phyloP scores from a whole-genome alignment of 2,329 filamentous ascomycete species.

The Ascochyta rabiei region DNA sequence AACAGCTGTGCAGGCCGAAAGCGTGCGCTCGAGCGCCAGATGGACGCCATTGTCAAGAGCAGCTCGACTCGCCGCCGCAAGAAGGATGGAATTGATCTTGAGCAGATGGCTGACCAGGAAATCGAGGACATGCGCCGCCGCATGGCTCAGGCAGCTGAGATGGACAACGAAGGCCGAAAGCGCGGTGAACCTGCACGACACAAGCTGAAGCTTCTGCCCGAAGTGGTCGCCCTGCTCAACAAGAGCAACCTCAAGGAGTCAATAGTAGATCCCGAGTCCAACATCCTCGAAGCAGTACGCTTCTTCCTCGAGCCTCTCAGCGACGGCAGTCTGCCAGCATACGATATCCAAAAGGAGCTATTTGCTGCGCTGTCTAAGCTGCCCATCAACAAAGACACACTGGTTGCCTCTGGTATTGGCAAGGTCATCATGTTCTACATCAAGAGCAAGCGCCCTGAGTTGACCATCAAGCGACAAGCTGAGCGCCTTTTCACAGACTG shows the following conservation, averaged over 20 bases:
- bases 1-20: conserved; percentile 62
- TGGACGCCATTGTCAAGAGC: conserved; percentile 88
- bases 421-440: conserved; percentile 98
- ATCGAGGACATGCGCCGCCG: conserved; percentile 84
- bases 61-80: conserved; percentile 74
- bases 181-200: conserved; percentile 81
- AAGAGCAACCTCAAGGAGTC: conserved; percentile 84
- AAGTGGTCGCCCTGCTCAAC: conserved; percentile 87
- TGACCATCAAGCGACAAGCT: conserved; percentile 88
- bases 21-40: conserved; percentile 81
- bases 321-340: conserved; percentile 91
- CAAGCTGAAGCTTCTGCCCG: conserved; percentile 91
- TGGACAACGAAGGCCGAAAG: conserved; percentile 82
- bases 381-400: conserved; percentile 87
- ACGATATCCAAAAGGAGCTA: conserved; percentile 95
- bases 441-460: conserved; percentile 87
- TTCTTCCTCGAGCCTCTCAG: conserved; percentile 97
- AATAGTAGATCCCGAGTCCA: conserved; percentile 91
- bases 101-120: conserved; percentile 87
- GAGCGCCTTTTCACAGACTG: conserved; percentile 93
- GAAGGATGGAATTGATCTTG: conserved; percentile 90
- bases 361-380: conserved; percentile 80
- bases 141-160: conserved; percentile 89
- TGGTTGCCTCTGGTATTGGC: conserved; percentile 90
- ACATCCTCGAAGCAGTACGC: conserved; percentile 91